Base-by-base conservation (phyloP, 2,329 filamentous ascomycete species). In the Cyphellophora attinorum region DNA sequence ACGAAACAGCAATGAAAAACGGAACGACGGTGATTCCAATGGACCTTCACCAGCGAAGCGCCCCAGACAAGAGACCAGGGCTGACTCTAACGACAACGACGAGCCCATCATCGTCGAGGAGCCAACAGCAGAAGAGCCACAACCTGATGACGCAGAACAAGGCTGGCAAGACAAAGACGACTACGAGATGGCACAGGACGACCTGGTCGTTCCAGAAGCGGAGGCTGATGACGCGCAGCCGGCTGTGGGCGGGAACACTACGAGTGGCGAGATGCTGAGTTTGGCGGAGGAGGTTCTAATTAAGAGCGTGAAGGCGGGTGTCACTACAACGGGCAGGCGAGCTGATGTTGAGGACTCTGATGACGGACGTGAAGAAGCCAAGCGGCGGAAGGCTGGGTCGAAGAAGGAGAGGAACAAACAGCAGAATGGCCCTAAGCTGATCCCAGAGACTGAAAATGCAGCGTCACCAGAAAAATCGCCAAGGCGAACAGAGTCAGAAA, bases 161-260 rank as follows among this genome's bases (percentile, higher is more conserved):
- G 44, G 34, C 13, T 49, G 46, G 46, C 44, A 47, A 33, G 44
- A 44, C n/a, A 39, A 41, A 28, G 44, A 47, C 6, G 34, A 39
- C 10, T 49, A 33, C 23, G 41, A 44, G 5, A 38, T 41, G 11
- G 42, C 31, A n/a, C 41, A 44, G 31, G 27, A 33, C 3, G 37
- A 27, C 19, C 23, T 30, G 11, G 34, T 56, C 45, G 3, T 57
- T 12, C 18, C 59, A 38, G 10, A 55, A 54, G 5, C 57, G 42
- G 2, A 56, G 17, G 3, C 53, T 44, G 36, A 60, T 60, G 5
- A 51, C 31, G 25, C 62, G 10, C 21, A 59, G 56, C 14, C 60
- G 52, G 11, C 57, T 19, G 10, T 43, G 42, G n/a, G 61, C 41
- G 16, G 58, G 6, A 49, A 46, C 33, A 56, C 58, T 27, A 59